phyloP scores from a whole-genome alignment of 1,284 basidiomycete species.

The Fomitiporia mediterranea region DNA sequence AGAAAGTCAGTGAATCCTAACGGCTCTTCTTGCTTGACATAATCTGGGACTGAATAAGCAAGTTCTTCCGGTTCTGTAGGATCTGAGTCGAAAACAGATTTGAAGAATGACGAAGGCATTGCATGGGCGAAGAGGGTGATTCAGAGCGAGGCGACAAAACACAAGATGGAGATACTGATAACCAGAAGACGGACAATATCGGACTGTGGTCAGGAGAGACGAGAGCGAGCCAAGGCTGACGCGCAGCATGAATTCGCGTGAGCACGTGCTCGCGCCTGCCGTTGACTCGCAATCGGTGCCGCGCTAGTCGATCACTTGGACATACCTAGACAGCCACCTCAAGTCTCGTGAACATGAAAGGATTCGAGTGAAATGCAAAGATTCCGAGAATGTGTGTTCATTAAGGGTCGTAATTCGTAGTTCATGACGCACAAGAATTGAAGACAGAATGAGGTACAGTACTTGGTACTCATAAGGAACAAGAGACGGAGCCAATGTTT shows the following conservation, averaged over 20 bases:
- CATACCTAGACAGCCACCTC: background rate
- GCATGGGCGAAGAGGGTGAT: background rate
- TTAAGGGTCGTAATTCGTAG: slow-evolving; percentile 5
- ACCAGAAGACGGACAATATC: background rate
- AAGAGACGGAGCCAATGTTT: background rate
- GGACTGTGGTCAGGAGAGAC: background rate
- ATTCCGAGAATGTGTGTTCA: background rate
- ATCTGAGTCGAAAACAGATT: slow-evolving; percentile 2
- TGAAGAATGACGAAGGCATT: slow-evolving; percentile 2
- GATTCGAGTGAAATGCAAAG: background rate
- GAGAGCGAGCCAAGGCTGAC: slow-evolving; percentile 1
- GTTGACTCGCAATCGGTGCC: background rate
- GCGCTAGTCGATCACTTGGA: background rate
- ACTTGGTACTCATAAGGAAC: background rate
- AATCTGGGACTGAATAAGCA: background rate
- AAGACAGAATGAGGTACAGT: background rate
- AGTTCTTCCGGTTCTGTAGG: background rate
- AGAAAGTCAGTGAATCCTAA: background rate
- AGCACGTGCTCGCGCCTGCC: slow-evolving; percentile 4
- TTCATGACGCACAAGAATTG: slow-evolving; percentile 4
- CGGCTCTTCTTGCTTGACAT: slow-evolving; percentile 9
- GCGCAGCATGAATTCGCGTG: background rate
- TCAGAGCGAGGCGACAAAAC: background rate
- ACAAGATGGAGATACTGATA: background rate
- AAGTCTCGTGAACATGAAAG: no score